A percentile compares a stretch with the other conserved stretches of the same genome.
Evolutionary conservation across 2,329 filamentous ascomycete species (phyloP).

Genomic region (Fusarium dimerum): DNA sequence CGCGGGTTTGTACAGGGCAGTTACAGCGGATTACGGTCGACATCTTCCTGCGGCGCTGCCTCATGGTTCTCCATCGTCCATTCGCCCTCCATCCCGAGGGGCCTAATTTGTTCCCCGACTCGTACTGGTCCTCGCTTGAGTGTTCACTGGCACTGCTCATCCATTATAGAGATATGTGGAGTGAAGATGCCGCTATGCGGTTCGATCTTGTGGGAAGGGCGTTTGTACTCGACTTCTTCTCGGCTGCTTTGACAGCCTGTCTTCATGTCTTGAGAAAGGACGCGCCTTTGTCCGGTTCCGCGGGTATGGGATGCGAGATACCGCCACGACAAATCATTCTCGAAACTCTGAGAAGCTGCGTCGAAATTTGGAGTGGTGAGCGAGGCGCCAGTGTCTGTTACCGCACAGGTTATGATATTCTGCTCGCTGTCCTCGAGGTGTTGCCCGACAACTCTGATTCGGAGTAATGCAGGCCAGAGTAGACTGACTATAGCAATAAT

Average conservation of each 20-base stretch:
- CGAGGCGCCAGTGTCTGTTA: conserved; percentile 38
- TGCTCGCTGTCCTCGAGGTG: conserved; percentile 30
- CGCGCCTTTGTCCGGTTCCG: conserved; percentile 32
- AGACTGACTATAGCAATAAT: no score
- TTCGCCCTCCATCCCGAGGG: conserved; percentile 37
- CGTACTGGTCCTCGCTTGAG: conserved; percentile 40
- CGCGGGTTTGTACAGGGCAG: conserved; percentile 29
- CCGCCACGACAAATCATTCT: conserved; percentile 38
- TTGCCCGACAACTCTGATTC: conserved; percentile 19
- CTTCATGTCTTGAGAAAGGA: conserved; percentile 38
- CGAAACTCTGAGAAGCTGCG: conserved; percentile 35
- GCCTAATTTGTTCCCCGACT: conserved; percentile 35
- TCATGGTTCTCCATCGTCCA: conserved; percentile 39
- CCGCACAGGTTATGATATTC: conserved; percentile 35
- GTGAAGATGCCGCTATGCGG: conserved; percentile 25
- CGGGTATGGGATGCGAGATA: conserved; percentile 30
- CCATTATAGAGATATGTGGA: conserved; percentile 39
- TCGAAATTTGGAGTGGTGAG: conserved; percentile 39
- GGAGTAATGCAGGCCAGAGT: no score
- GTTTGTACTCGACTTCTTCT: conserved; percentile 39
- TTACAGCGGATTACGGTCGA: conserved; percentile 37
- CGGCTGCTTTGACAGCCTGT: conserved; percentile 35
- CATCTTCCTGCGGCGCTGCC: conserved; percentile 36
- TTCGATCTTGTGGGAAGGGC: conserved; percentile 35
- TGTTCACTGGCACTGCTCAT: conserved; percentile 38